These are phyloP conservation scores for Tetrahymena borealis DNA, from an alignment of 73 alveolate species.

Conservation along the genomic window DNA sequence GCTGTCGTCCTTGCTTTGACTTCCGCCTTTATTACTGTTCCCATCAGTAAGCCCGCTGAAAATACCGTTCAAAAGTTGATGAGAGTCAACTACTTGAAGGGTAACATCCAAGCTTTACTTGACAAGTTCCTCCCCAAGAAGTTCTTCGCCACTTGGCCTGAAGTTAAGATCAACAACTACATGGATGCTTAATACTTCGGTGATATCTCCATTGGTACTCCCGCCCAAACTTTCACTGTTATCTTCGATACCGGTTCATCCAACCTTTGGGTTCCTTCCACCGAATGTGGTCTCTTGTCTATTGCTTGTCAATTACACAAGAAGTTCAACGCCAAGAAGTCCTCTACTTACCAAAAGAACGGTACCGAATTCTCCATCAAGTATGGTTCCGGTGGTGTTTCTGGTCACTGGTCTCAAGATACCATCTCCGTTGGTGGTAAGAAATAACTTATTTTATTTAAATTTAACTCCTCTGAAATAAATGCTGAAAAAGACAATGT, in stretches of 20 bases:
- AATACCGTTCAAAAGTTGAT: neutral
- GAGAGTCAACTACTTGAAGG: neutral
- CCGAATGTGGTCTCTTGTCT: slow-evolving; percentile 34
- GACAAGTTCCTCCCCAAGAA: neutral
- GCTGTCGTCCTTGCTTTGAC: neutral
- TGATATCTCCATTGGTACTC: slow-evolving; percentile 69
- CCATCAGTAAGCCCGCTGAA: neutral
- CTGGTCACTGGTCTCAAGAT: slow-evolving; percentile 29
- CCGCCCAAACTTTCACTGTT: slow-evolving; percentile 66
- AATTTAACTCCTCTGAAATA: neutral
- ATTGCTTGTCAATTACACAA: neutral
- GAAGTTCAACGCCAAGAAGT: slow-evolving; percentile 1
- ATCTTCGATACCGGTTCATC: slow-evolving; percentile 90
- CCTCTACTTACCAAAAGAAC: neutral
- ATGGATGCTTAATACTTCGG: slow-evolving; percentile 75
- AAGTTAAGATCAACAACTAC: slow-evolving; percentile 41
- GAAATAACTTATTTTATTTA: neutral
- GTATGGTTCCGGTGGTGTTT: neutral
- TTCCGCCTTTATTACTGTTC: neutral
- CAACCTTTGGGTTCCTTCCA: slow-evolving; percentile 81
- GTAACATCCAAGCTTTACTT: neutral
- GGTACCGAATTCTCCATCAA: neutral
- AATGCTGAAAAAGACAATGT: too few relatives aligned
- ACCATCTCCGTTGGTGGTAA: slow-evolving; percentile 54
- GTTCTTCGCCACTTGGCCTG: neutral